phyloP scores from a whole-genome alignment of 306 rosid genomes.

The Inga leiocalycina region DNA sequence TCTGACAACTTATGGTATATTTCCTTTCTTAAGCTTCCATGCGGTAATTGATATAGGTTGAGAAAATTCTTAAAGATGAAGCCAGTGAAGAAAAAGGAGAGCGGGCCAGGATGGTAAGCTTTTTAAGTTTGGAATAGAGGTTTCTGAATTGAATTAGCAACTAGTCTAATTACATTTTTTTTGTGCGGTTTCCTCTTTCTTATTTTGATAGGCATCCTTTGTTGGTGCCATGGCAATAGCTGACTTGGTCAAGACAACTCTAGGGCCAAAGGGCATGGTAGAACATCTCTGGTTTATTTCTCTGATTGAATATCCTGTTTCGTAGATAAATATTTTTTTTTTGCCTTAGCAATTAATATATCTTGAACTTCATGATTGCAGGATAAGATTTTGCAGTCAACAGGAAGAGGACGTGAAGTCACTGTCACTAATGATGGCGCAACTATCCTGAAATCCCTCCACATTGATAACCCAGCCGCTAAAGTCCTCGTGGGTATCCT shows the following conservation, averaged over 20 bases:
- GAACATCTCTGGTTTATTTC: constrained; percentile 3
- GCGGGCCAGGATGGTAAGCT: constrained; percentile 91
- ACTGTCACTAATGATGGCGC: constrained; percentile 98
- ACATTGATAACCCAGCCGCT: constrained; percentile 97
- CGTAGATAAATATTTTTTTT: neutral
- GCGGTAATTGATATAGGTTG: constrained; percentile 51
- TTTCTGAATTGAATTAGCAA: neutral
- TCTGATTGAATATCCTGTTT: neutral
- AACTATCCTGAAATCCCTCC: constrained; percentile 94
- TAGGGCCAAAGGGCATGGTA: constrained; percentile 99
- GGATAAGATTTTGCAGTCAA: constrained; percentile 97
- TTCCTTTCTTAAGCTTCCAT: constrained; percentile 16
- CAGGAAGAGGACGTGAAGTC: constrained; percentile 86
- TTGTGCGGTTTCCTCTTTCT: constrained; percentile 8
- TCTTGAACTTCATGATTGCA: constrained; percentile 38
- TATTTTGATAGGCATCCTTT: constrained; percentile 73
- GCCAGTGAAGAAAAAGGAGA: constrained; percentile 97
- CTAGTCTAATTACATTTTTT: constrained; percentile 6
- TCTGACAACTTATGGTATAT: neutral
- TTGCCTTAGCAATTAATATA: neutral
- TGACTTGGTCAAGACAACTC: constrained; percentile 93
- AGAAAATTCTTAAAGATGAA: constrained; percentile 83
- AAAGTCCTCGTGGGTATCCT: constrained; percentile 99
- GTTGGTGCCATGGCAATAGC: constrained; percentile 96
- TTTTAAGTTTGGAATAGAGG: neutral